Base-by-base conservation (phyloP, 2,329 filamentous ascomycete species). In the Colletotrichum orchidophilum region DNA sequence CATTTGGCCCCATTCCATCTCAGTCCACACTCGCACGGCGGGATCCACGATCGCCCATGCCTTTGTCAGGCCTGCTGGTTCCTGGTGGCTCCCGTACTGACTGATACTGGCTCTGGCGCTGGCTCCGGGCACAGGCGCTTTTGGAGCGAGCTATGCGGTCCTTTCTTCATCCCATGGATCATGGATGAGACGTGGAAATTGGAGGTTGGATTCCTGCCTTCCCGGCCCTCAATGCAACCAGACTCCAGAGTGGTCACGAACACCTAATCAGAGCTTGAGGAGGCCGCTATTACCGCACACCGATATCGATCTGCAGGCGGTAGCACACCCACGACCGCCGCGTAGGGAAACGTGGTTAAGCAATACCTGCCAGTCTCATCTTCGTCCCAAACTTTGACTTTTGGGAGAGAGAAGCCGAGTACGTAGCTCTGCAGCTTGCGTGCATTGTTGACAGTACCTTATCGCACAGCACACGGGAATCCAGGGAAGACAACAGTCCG, bases 101-200 rank as follows among this genome's bases (percentile, higher is more conserved):
- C 39, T 46, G 39, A n/a, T 60, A n/a, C 26, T 60, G 11, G 26
- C 8, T 26, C 4, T 33, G 26, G 18, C 21, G 57, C 35, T 60
- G 53, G 8, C 27, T 21, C 12, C 26, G 18, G n/a, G 27, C 39
- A 49, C 58, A 49, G 26, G 58, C 27, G 26, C 31, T 53, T 5
- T 27, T 29, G 12, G 31, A n/a, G n/a, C n/a, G n/a, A n/a, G n/a
- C n/a, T n/a, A n/a, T n/a, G 33, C 29, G 24, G 21, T 33, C 29
- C 42, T 67, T 58, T 33, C 39, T 59, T 68, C 53, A 24, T 59
- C 42, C 24, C 64, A 63, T 71, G 64, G 59, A 49, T 71, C 64
- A 63, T 71, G 64, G 64, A 33, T 63, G 53, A 63, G 64, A 53
- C 64, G 59, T 63, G 69, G 69, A 63, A 69, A 71, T 69, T 71